These are phyloP conservation scores for Candida anglica DNA, from an alignment of 805 yeast species.

Conservation along the genomic window DNA sequence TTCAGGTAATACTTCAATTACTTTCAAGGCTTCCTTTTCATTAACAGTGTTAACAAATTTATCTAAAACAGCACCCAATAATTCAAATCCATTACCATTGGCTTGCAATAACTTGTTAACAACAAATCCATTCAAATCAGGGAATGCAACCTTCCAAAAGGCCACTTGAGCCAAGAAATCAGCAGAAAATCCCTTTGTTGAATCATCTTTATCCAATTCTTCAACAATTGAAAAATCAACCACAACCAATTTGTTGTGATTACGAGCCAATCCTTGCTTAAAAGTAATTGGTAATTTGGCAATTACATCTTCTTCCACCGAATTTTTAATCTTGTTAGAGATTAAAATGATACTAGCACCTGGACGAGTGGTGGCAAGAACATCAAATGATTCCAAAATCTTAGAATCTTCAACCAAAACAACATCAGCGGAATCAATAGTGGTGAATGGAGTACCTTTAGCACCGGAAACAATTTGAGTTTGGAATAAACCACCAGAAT, in stretches of 20 bases:
- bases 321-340: slow-evolving; percentile 27
- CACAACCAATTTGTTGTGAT: slow-evolving; percentile 49
- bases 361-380: slow-evolving; percentile 53
- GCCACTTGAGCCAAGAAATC: slow-evolving; percentile 75
- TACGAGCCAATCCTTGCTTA: slow-evolving; percentile 50
- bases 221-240: slow-evolving; percentile 63
- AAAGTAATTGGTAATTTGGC: slow-evolving; percentile 50
- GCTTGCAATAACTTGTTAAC: slow-evolving; percentile 78
- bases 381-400: slow-evolving; percentile 55
- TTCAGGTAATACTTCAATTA: slow-evolving; percentile 27
- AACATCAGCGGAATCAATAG: slow-evolving; percentile 58
- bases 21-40: slow-evolving; percentile 39
- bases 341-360: slow-evolving; percentile 55
- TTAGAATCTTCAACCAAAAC: slow-evolving; percentile 59
- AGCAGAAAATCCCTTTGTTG: slow-evolving; percentile 71
- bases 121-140: slow-evolving; percentile 58
- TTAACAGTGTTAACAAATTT: slow-evolving; percentile 58
- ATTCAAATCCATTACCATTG: slow-evolving; percentile 77
- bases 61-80: slow-evolving; percentile 67
- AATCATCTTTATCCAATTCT: slow-evolving; percentile 50
- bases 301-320: slow-evolving; percentile 46
- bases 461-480: slow-evolving; percentile 49
- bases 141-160: slow-evolving; percentile 71
- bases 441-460: slow-evolving; percentile 6
- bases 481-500: slow-evolving; percentile 73